These are phyloP conservation scores for Isoetes engelmannii DNA, from an alignment of 83 land plant species.

Conservation along the genomic window DNA sequence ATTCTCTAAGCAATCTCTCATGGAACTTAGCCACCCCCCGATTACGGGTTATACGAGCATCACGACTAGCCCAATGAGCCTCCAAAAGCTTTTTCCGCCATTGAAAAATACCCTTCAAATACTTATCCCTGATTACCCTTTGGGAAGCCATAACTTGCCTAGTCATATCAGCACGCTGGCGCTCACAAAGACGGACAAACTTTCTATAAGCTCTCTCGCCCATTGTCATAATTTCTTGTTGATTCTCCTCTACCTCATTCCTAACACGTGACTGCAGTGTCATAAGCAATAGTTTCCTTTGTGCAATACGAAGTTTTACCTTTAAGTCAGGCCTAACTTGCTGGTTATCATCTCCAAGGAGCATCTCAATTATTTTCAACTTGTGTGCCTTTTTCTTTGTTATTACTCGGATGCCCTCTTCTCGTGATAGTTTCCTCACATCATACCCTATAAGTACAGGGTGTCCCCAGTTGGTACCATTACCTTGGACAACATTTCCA, in stretches of 20 bases:
- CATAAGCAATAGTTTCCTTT: slow-evolving; percentile 68
- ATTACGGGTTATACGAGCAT: slow-evolving; percentile 89
- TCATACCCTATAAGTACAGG: slow-evolving; percentile 71
- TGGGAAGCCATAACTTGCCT: slow-evolving; percentile 78
- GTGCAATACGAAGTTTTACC: slow-evolving; percentile 78
- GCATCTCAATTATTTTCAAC: slow-evolving; percentile 54
- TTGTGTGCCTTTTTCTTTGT: slow-evolving; percentile 67
- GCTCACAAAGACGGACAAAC: slow-evolving; percentile 92
- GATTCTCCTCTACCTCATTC: slow-evolving; percentile 86
- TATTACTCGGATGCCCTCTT: slow-evolving; percentile 68
- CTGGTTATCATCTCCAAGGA: slow-evolving; percentile 67
- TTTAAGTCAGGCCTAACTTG: slow-evolving; percentile 74
- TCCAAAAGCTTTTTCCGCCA: slow-evolving; percentile 98
- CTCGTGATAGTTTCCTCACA: slow-evolving; percentile 62
- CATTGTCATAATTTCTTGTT: slow-evolving; percentile 98
- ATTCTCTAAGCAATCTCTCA: slow-evolving; percentile 89
- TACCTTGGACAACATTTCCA: slow-evolving; percentile 34
- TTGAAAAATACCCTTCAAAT: slow-evolving; percentile 70
- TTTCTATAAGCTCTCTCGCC: slow-evolving; percentile 86
- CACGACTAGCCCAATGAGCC: slow-evolving; percentile 93
- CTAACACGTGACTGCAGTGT: slow-evolving; percentile 75
- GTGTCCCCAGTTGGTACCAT: slow-evolving; percentile 29
- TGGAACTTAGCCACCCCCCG: slow-evolving; percentile 96
- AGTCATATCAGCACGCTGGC: slow-evolving; percentile 68
- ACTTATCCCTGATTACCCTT: slow-evolving; percentile 72